phyloP scores from a whole-genome alignment of 176 grass and related monocot species.

The Triticum urartu region DNA sequence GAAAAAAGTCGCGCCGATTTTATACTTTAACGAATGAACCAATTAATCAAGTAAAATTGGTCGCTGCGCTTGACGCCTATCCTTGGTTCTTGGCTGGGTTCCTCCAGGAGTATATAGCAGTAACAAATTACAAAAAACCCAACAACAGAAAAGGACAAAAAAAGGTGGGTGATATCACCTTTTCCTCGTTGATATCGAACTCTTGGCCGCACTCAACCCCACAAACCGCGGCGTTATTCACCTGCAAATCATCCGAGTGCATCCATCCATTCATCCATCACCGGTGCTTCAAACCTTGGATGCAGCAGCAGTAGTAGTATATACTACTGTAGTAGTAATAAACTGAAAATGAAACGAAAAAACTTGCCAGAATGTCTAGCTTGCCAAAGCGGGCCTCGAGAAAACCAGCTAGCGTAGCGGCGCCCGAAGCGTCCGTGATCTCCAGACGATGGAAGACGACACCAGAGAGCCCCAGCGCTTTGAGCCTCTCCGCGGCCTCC shows the following conservation, averaged over 20 bases:
- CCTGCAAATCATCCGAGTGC: neutral
- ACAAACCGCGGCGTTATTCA: neutral
- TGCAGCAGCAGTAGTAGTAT: neutral
- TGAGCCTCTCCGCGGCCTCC: slow-evolving; percentile 31
- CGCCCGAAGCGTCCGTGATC: slow-evolving; percentile 27
- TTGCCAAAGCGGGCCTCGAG: slow-evolving; percentile 34
- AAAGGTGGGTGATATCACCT: neutral
- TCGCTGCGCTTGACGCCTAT: too few species aligned
- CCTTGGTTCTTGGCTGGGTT: too few species aligned
- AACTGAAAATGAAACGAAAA: neutral
- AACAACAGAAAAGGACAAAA: too few species aligned
- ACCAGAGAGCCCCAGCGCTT: neutral
- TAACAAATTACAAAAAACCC: too few species aligned
- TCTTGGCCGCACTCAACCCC: neutral
- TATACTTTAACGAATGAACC: too few species aligned
- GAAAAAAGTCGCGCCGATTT: neutral
- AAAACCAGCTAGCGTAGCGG: slow-evolving; percentile 32
- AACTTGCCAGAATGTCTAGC: slow-evolving; percentile 43
- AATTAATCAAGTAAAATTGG: too few species aligned
- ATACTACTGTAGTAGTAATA: too few species aligned
- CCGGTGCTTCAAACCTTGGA: neutral
- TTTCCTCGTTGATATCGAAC: neutral
- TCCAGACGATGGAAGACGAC: slow-evolving; percentile 53
- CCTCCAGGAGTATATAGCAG: too few species aligned
- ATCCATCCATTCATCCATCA: neutral